Evolutionary conservation across 176 grass and related monocot genomes (phyloP).

Genomic region (Puya raimondii): DNA sequence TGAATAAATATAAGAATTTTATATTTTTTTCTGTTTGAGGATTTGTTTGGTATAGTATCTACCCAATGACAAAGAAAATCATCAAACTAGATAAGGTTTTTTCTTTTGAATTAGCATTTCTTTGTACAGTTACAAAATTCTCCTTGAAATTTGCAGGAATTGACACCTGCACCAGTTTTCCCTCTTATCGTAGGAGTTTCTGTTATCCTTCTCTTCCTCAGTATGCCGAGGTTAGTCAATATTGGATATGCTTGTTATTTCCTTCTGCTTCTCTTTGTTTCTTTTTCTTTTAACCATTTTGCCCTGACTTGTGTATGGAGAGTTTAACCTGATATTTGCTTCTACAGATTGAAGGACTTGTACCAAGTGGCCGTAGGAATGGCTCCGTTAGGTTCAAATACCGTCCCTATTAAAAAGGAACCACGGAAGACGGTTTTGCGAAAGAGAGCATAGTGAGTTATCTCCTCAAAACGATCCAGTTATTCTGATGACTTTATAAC

Average conservation of each 20-base stretch:
- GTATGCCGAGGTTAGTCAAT: conserved; percentile 76
- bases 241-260: neutral
- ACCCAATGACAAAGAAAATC: too few species aligned
- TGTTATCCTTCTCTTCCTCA: conserved; percentile 62
- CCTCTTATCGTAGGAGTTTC: conserved; percentile 76
- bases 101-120: too few species aligned
- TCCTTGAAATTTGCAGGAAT: conserved; percentile 8
- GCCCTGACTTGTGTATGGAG: neutral
- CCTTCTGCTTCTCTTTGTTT: neutral
- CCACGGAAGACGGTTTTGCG: conserved; percentile 52
- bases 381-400: conserved; percentile 40
- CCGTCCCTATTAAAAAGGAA: conserved; percentile 45
- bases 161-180: conserved; percentile 55
- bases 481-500: neutral
- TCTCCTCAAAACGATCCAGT: neutral
- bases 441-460: conserved; percentile 50
- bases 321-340: conserved; percentile 8
- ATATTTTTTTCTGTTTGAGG: too few species aligned
- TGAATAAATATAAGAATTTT: too few species aligned
- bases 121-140: conserved; percentile 18
- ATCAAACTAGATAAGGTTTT: too few species aligned
- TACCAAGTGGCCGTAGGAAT: conserved; percentile 62
- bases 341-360: conserved; percentile 72
- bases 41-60: too few species aligned
- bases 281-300: conserved; percentile 4